phyloP scores from a whole-genome alignment of 1,284 basidiomycete genomes.

The Cutaneotrichosporon arboriforme region DNA sequence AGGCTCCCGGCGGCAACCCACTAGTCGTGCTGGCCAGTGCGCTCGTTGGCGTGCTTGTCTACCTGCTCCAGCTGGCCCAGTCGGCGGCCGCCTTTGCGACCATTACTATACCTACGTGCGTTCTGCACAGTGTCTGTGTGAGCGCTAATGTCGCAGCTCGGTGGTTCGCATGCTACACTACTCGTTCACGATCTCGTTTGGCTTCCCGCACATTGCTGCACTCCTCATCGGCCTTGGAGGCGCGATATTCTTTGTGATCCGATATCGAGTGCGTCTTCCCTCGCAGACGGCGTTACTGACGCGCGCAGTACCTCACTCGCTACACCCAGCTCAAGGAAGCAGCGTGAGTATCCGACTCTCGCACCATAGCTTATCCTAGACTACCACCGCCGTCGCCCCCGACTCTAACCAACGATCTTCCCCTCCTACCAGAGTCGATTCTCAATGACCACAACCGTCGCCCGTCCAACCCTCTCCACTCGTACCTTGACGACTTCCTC shows the following conservation, averaged over 20 bases:
- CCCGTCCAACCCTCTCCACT: conserved; percentile 68
- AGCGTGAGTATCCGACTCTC: conserved; percentile 49
- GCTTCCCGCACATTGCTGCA: conserved; percentile 78
- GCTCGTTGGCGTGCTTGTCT: conserved; percentile 74
- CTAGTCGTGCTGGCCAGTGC: conserved; percentile 71
- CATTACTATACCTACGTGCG: conserved; percentile 65
- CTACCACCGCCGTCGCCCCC: conserved; percentile 36
- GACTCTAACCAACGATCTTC: conserved; percentile 28
- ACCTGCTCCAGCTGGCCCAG: conserved; percentile 70
- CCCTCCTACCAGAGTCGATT: conserved; percentile 31
- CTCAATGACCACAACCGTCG: conserved; percentile 63
- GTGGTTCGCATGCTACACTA: conserved; percentile 66
- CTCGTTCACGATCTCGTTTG: conserved; percentile 80
- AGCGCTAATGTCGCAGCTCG: too few species aligned
- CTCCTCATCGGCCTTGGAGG: conserved; percentile 64
- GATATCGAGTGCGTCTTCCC: conserved; percentile 70
- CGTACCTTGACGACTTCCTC: conserved; percentile 90
- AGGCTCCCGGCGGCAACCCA: conserved; percentile 49
- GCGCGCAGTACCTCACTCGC: conserved; percentile 44
- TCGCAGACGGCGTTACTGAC: conserved; percentile 45
- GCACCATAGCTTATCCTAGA: conserved; percentile 6
- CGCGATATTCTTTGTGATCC: conserved; percentile 73
- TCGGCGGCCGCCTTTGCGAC: conserved; percentile 67
- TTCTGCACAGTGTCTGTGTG: background rate
- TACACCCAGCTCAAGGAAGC: conserved; percentile 74